Evolutionary conservation across 2,329 filamentous ascomycete genomes (phyloP), one percentile per base, ranked within the genome.

Genomic region (Diatrype stigma): DNA sequence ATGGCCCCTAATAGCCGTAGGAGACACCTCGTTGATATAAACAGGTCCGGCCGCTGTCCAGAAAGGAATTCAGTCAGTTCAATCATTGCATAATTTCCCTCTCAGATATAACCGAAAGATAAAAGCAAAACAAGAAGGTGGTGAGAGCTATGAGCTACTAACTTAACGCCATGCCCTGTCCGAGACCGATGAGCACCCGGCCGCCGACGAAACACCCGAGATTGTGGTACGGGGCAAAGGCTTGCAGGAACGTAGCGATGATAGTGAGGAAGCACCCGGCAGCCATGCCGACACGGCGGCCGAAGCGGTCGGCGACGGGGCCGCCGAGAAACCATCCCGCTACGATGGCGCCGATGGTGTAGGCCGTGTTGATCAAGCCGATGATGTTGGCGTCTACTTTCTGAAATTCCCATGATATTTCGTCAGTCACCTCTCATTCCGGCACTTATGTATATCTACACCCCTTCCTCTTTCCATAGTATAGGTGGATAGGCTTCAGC

Each of bases 321-420:
- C 85, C 85, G 52, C 81, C 84, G 10, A 87, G 62, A 72, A 88
- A 88, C 72, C 85, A 88, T 46, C 85, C 85, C 35, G 82, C 80
- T 19, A 87, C 75, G 46, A 89, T 86, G 48, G 84, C 85, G 50
- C 85, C 85, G 45, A 89, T 84, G 1, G 83, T 87, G 63, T 89
- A 88, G 12, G 82, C 78, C 2, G 85, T 88, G 61, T 87, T 89
- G 63, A 89, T 69, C 48, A 77, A 59, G 21, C 74, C 74, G 45
- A 77, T 69, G 12, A 75, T 63, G 54, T 77, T 72, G 26, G 69
- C 67, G 53, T 76, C 72, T n/a, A 52, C 59, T 52, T 73, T 67
- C 66, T 70, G 47, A 38, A 32, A 16, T 14, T n/a, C 26, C 26
- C 26, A 30, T 30, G 26, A 5, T 30, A 30, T 30, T 30, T 5